A percentile compares a stretch with the other conserved stretches of the same genome.
These are phyloP conservation scores for Gypsophila paniculata DNA, from an alignment of 179 eudicot genomes.

Conservation along the genomic window DNA sequence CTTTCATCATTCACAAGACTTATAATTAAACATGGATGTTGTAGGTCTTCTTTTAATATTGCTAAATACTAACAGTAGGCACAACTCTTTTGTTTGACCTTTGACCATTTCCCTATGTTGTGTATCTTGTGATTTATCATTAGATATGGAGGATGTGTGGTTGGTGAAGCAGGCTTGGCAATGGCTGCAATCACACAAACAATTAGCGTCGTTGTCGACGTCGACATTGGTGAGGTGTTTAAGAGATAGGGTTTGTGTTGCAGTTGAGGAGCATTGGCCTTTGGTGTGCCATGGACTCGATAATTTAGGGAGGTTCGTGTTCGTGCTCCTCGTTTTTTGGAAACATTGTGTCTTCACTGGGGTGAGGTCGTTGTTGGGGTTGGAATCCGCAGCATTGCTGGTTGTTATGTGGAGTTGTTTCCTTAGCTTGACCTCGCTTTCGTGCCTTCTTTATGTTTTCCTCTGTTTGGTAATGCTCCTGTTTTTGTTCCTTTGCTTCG, in stretches of 20 bases:
- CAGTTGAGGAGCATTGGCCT: conserved; percentile 76
- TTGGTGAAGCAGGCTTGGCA: conserved; percentile 76
- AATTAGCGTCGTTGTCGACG: conserved; percentile 40
- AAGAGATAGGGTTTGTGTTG: conserved; percentile 51
- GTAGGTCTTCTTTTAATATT: not conserved
- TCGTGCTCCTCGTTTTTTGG: conserved; percentile 50
- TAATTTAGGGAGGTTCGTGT: conserved; percentile 38
- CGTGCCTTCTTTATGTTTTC: conserved; percentile 75
- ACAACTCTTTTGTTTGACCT: not conserved
- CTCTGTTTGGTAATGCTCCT: conserved; percentile 61
- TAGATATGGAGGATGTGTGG: conserved; percentile 86
- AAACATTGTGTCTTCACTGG: conserved; percentile 54
- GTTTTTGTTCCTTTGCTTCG: no score
- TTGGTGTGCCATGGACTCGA: conserved; percentile 60
- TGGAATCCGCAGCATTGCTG: conserved; percentile 75
- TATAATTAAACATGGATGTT: not conserved
- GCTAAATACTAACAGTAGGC: not conserved
- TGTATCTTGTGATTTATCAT: conserved; percentile 9
- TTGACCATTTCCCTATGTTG: conserved; percentile 13
- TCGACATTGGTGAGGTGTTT: conserved; percentile 37
- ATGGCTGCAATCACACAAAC: conserved; percentile 72
- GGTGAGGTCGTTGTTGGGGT: conserved; percentile 40
- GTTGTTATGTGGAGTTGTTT: conserved; percentile 95
- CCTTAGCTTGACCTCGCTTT: conserved; percentile 83
- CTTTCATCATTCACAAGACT: no score